These are phyloP conservation scores for Penstemon barbatus DNA, from an alignment of 257 asterid species.

Conservation along the genomic window DNA sequence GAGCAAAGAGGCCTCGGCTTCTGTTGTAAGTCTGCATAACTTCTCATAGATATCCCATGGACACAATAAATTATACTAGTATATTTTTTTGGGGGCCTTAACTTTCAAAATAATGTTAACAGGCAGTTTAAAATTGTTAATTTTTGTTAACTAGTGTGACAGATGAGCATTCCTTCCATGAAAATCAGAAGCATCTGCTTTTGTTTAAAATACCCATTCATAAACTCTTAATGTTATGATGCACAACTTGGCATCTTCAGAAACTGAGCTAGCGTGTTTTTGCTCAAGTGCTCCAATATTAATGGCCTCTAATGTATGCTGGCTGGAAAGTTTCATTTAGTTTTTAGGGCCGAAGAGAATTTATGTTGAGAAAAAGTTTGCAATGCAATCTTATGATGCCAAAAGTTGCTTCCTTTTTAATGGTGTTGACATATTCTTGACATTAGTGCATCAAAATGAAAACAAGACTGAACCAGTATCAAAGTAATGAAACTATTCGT, in stretches of 20 bases:
- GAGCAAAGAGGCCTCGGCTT: slow-evolving; percentile 97
- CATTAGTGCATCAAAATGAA: neutral
- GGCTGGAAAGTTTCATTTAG: too few relatives aligned
- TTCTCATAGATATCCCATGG: too few relatives aligned
- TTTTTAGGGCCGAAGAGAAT: too few relatives aligned
- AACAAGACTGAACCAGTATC: neutral
- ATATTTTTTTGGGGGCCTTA: neutral
- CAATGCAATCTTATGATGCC: neutral
- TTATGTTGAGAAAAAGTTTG: neutral
- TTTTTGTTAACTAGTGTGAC: neutral
- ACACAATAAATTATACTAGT: too few relatives aligned
- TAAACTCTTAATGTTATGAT: neutral
- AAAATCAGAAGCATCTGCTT: neutral
- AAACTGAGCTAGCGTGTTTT: slow-evolving; percentile 8
- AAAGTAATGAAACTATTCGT: neutral
- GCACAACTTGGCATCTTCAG: neutral
- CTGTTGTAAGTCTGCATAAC: slow-evolving; percentile 68
- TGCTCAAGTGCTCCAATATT: too few relatives aligned
- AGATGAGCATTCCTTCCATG: neutral
- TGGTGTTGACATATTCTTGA: too few relatives aligned
- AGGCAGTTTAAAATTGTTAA: neutral
- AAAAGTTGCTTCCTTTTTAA: neutral
- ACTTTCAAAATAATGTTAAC: neutral
- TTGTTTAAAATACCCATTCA: neutral
- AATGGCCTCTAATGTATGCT: neutral